Evolutionary conservation across 495 filamentous ascomycete species (phyloP).

Genomic region (Annulohypoxylon stygium): DNA sequence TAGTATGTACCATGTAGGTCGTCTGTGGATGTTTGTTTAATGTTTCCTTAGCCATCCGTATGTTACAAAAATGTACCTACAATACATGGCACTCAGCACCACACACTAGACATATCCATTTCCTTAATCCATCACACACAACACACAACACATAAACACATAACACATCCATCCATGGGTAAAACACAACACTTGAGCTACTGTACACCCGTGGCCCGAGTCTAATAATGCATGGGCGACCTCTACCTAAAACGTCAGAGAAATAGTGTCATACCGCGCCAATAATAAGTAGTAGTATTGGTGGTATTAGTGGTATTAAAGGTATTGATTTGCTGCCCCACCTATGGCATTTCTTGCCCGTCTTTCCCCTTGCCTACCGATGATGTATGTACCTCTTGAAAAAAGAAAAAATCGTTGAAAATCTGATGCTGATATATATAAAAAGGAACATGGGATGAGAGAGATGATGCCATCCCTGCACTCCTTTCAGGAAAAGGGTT

Average conservation of each 20-base stretch:
- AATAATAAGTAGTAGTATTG: conserved; percentile 44
- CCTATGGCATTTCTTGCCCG: conserved; percentile 29
- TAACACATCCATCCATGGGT: not conserved
- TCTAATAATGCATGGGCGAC: conserved; percentile 46
- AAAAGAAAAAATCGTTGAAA: conserved; percentile 4
- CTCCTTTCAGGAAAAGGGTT: not conserved
- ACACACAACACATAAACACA: not conserved
- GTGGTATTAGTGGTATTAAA: not conserved
- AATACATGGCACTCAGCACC: not conserved
- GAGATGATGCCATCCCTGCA: conserved; percentile 20
- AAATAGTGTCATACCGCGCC: conserved; percentile 45
- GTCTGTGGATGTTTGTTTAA: conserved; percentile 30
- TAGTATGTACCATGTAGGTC: too few species aligned
- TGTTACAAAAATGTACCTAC: not conserved
- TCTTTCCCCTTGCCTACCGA: conserved; percentile 36
- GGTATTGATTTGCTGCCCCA: conserved; percentile 31
- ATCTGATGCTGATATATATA: conserved; percentile 8
- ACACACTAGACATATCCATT: not conserved
- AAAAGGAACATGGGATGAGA: conserved; percentile 9
- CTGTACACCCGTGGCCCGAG: conserved; percentile 38
- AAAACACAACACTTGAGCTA: conserved; percentile 2
- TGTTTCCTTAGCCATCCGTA: conserved; percentile 15
- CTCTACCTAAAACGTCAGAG: conserved; percentile 49
- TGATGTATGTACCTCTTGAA: conserved; percentile 16
- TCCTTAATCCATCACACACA: conserved; percentile 1